Base-by-base conservation (phyloP, 345 rosid species). In the Populus ilicifolia region DNA sequence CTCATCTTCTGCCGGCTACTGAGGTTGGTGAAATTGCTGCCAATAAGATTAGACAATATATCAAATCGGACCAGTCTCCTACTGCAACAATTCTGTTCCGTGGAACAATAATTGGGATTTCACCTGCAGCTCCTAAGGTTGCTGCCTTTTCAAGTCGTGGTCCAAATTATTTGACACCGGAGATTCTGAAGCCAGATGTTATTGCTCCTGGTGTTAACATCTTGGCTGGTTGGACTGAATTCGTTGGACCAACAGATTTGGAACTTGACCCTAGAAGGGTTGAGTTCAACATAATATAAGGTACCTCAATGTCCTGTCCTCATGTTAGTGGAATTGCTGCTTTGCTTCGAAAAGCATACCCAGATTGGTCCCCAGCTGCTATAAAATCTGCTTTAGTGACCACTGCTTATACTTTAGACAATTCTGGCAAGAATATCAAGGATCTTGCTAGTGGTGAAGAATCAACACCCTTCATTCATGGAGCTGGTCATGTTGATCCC, bases 401-500 rank as follows among this genome's bases (percentile, higher is more conserved):
- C 54, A 73, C 81, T 17, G 77, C 73, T 71, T 90, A 91, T 78
- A 88, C 56, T 64, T 5, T 86, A 1, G 99, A 95, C 79, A 90
- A 91, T 62, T 85, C 91, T 5, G 98, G 96, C 10, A 75, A 80
- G 35, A 80, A 65, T 69, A 88, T 96, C 16, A 76, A 84, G 69
- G 98, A 96, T 88, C 96, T 92, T 71, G 93, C 96, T 17, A 89
- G 80, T 1, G 97, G 92, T 0, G 67, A 87, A 21, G 83, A 88
- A 62, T 83, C 97, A 41, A 89, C 90, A 38, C 89, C 99, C 6
- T 93, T 89, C 50, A 41, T 89, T 75, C 89, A 77, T 1, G 99
- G 99, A 21, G 92, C 96, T 1, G 99, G 98, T 3, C 97, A 93
- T 76, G 97, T 92, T 2, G 93, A 90, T 86, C 99, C 96, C 0